A percentile compares a stretch with the other conserved stretches of the same genome.
These are phyloP conservation scores for Mycena belliarum DNA, from an alignment of 768 basidiomycete species.

Conservation along the genomic window DNA sequence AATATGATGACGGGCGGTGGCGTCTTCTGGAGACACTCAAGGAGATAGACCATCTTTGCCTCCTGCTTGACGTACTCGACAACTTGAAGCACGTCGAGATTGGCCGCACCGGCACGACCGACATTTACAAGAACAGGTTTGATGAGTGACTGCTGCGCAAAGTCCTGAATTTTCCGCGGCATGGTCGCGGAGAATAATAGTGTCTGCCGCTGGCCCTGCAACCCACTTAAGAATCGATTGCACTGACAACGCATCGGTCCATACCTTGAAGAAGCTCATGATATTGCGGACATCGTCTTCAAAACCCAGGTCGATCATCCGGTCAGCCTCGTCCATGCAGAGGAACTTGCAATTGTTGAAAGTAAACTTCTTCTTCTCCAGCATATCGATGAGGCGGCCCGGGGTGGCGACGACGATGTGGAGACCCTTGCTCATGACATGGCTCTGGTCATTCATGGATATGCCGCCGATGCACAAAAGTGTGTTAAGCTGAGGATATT, in stretches of 20 bases:
- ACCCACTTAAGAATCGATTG: no score
- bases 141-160: constrained; percentile 95
- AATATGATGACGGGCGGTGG: constrained; percentile 98
- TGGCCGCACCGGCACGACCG: constrained; percentile 96
- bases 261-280: constrained; percentile 97
- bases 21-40: constrained; percentile 98
- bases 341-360: constrained; percentile 94
- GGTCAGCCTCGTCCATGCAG: constrained; percentile 98
- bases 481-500: constrained; percentile 84
- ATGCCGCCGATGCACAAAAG: constrained; percentile 97
- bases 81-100: constrained; percentile 93
- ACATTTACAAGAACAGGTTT: constrained; percentile 95
- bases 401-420: constrained; percentile 98
- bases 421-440: constrained; percentile 86
- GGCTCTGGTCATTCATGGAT: constrained; percentile 96
- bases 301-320: constrained; percentile 99
- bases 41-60: constrained; percentile 98
- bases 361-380: constrained; percentile 92
- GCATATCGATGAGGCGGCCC: constrained; percentile 95
- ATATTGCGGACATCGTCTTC: constrained; percentile 99
- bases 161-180: constrained; percentile 98
- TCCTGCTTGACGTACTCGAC: constrained; percentile 99
- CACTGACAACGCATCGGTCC: constrained; percentile 25
- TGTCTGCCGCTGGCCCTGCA: constrained; percentile 92
- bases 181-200: constrained; percentile 98